Evolutionary conservation across 768 basidiomycete genomes (phyloP).

Genomic region (Rhizopogon roseolus): DNA sequence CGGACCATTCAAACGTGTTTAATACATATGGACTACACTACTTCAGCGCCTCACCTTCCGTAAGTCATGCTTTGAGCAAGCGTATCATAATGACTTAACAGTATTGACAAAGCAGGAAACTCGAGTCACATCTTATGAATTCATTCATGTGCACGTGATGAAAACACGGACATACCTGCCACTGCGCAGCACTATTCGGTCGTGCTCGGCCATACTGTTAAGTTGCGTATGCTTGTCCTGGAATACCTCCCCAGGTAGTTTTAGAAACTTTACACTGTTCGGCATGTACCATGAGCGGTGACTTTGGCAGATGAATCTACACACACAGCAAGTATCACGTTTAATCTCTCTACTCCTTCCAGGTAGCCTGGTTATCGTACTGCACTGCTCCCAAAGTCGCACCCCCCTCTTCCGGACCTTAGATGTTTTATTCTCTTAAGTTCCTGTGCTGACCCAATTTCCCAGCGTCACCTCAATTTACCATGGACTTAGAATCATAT

Average conservation of each 20-base stretch:
- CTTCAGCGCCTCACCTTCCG: no score
- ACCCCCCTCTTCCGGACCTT: no score
- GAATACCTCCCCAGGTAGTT: background rate
- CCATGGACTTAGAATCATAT: no score
- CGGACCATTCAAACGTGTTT: no score
- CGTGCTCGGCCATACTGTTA: background rate
- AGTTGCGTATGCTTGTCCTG: background rate
- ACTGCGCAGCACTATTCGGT: background rate
- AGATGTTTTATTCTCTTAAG: background rate
- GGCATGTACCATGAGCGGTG: background rate
- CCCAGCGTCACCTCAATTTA: background rate
- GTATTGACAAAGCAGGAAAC: no score
- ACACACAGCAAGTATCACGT: background rate
- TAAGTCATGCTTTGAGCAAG: no score
- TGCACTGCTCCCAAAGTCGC: background rate
- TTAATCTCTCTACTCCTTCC: no score
- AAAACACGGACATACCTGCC: background rate
- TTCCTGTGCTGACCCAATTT: background rate
- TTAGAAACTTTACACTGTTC: background rate
- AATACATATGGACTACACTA: no score
- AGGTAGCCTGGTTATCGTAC: background rate
- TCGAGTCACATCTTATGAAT: no score
- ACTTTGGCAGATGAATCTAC: background rate
- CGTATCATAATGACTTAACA: no score
- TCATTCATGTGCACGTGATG: background rate